Evolutionary conservation across 768 basidiomycete genomes (phyloP).

Genomic region (Cantharellus cinnabarinus): DNA sequence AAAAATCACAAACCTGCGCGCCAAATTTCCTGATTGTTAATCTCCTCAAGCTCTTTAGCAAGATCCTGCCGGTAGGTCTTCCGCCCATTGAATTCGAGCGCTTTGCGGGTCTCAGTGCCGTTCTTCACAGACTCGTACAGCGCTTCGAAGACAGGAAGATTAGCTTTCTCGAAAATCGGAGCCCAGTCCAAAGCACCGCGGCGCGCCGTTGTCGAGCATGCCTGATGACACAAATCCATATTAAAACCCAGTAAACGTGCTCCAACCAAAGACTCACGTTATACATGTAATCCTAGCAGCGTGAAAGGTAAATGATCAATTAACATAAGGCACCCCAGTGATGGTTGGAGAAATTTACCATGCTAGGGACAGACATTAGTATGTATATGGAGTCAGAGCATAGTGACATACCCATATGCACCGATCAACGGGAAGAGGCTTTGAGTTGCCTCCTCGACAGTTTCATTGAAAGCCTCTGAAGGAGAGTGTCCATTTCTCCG

Average conservation of each 20-base stretch:
- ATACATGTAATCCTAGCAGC: constrained; percentile 93
- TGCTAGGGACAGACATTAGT: neutral
- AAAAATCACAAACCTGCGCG: constrained; percentile 38
- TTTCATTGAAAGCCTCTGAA: constrained; percentile 99
- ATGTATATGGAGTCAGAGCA: neutral
- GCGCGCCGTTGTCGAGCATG: constrained; percentile 96
- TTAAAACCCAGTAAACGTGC: neutral
- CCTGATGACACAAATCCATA: constrained; percentile 14
- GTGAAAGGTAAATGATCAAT: neutral
- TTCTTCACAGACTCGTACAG: constrained; percentile 89
- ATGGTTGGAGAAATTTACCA: neutral
- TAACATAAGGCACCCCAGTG: neutral
- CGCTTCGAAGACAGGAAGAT: constrained; percentile 82
- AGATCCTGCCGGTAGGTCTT: constrained; percentile 85
- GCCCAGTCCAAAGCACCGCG: constrained; percentile 99
- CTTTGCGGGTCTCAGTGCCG: constrained; percentile 92
- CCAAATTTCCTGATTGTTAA: constrained; percentile 98
- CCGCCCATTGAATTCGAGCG: constrained; percentile 88
- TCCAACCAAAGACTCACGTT: constrained; percentile 17
- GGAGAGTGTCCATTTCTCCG: constrained; percentile 92
- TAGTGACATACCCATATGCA: constrained; percentile 51
- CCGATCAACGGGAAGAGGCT: constrained; percentile 95
- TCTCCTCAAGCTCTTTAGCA: constrained; percentile 77
- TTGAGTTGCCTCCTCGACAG: constrained; percentile 99
- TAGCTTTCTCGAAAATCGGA: constrained; percentile 85